Conservation (phyloP, 2,329 filamentous ascomycete species). For the Alternaria triticina region DNA sequence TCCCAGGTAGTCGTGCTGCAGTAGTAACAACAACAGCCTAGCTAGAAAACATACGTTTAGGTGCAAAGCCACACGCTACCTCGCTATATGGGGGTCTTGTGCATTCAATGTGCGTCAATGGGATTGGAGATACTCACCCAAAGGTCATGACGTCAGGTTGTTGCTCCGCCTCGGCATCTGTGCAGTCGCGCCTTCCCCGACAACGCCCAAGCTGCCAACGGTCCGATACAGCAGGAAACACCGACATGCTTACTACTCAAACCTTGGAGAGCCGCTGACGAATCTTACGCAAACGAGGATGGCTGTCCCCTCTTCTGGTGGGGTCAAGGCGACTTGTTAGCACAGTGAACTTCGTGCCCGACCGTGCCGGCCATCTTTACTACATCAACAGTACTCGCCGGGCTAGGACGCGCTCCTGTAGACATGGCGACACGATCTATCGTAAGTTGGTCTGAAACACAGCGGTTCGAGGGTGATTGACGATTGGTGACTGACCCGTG, state of each 20-base stretch:
- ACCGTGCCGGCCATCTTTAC: background rate
- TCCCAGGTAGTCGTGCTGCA: background rate
- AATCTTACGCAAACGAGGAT: background rate
- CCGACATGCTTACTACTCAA: background rate
- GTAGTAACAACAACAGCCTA: background rate
- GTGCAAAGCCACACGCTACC: background rate
- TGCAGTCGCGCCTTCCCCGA: background rate
- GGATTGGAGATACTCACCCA: background rate
- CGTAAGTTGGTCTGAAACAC: background rate
- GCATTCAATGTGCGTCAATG: background rate
- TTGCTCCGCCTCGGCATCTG: background rate
- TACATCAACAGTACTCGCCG: background rate
- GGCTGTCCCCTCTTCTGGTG: background rate
- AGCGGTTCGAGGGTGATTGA: background rate
- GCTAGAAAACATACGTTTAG: background rate
- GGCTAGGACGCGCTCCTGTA: background rate
- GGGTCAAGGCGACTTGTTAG: background rate
- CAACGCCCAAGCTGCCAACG: background rate
- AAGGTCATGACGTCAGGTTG: background rate
- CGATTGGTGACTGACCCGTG: background rate
- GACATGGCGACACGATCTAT: slow-evolving; percentile 6
- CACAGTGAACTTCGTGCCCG: background rate
- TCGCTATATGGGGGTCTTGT: background rate
- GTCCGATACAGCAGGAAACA: background rate
- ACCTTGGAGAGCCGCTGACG: background rate